phyloP scores from a whole-genome alignment of 495 filamentous ascomycete species.

The Staphylotrichum tortipilum region DNA sequence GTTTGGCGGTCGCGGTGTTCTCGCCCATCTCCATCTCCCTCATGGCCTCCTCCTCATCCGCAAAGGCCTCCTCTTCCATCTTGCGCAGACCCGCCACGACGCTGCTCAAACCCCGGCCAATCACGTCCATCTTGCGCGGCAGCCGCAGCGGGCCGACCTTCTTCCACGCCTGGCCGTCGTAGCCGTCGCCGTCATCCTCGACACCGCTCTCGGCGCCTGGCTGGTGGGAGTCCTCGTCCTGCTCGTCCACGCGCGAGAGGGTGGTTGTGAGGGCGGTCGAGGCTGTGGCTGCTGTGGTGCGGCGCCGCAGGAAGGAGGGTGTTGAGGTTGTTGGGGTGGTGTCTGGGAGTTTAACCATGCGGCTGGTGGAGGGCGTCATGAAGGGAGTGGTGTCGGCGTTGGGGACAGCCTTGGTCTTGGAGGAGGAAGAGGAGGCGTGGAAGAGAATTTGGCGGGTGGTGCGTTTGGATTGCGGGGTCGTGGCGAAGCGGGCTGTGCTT shows the following conservation, averaged over 20 bases:
- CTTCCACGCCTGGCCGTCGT: conserved; percentile 31
- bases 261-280: conserved; percentile 21
- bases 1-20: background rate
- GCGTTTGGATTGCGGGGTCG: conserved; percentile 48
- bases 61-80: conserved; percentile 66
- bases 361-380: conserved; percentile 34
- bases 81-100: conserved; percentile 69
- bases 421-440: background rate
- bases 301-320: conserved; percentile 65
- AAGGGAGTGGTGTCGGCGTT: conserved; percentile 18
- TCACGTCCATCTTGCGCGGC: conserved; percentile 47
- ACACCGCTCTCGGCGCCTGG: conserved; percentile 22
- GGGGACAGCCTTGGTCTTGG: conserved; percentile 51
- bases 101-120: conserved; percentile 65
- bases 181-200: conserved; percentile 8
- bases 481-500: conserved; percentile 33
- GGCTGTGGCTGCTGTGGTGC: background rate
- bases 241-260: conserved; percentile 38
- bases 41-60: conserved; percentile 76
- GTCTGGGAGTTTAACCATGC: conserved; percentile 5
- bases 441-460: conserved; percentile 48
- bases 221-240: conserved; percentile 30
- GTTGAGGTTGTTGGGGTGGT: conserved; percentile 50
- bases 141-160: conserved; percentile 43
- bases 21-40: conserved; percentile 71